A percentile compares a stretch with the other conserved stretches of the same genome.
These are phyloP conservation scores for Thelonectria rubi DNA, from an alignment of 2,329 filamentous ascomycete species.

Conservation along the genomic window DNA sequence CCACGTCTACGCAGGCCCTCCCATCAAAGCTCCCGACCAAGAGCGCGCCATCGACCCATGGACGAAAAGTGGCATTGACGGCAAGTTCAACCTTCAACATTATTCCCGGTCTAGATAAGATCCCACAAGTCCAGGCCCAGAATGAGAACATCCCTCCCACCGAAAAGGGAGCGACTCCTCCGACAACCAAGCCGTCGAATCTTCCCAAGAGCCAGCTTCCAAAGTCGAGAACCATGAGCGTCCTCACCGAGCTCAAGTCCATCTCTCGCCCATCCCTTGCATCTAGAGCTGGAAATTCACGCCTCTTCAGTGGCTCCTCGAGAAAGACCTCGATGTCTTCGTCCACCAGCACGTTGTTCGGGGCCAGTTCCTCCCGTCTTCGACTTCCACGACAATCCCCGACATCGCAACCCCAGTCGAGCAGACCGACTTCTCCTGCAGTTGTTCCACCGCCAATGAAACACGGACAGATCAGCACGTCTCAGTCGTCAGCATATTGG, in stretches of 20 bases:
- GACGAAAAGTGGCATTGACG: conserved; percentile 23
- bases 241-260: conserved; percentile 57
- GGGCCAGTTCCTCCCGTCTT: conserved; percentile 31
- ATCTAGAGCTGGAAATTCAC: conserved; percentile 29
- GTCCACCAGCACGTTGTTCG: conserved; percentile 29
- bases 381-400: conserved; percentile 33
- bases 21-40: conserved; percentile 30
- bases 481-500: conserved; percentile 66
- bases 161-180: conserved; percentile 1
- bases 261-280: conserved; percentile 50
- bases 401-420: conserved; percentile 31
- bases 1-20: conserved; percentile 29
- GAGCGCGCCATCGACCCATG: conserved; percentile 25
- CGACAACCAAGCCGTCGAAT: background rate
- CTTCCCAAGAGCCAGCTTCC: conserved; percentile 46
- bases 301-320: conserved; percentile 25
- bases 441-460: conserved; percentile 29
- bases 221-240: conserved; percentile 56
- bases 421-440: conserved; percentile 29
- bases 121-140: conserved; percentile 35
- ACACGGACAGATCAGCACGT: conserved; percentile 48
- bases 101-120: conserved; percentile 20
- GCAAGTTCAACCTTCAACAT: conserved; percentile 28
- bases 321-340: conserved; percentile 35
- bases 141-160: conserved; percentile 44